Evolutionary conservation across 2,329 filamentous ascomycete species (phyloP).

Genomic region (Sphaerulina musiva): DNA sequence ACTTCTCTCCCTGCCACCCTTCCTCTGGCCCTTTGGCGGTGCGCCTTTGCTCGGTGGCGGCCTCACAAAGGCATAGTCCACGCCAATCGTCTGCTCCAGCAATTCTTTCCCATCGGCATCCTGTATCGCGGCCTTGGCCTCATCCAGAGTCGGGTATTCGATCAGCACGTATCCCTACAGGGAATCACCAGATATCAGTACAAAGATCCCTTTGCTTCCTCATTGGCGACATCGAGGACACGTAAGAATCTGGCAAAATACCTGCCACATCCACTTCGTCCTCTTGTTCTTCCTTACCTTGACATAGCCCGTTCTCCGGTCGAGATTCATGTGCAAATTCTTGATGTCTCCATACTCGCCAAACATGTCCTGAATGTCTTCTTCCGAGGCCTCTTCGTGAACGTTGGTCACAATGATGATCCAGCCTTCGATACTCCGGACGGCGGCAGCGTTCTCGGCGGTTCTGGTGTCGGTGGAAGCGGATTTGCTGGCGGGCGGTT

Average conservation of each 20-base stretch:
- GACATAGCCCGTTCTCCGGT: slow-evolving; percentile 75
- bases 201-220: not conserved
- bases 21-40: slow-evolving; percentile 26
- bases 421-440: slow-evolving; percentile 84
- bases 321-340: slow-evolving; percentile 77
- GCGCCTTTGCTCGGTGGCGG: slow-evolving; percentile 58
- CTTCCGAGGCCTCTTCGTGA: slow-evolving; percentile 79
- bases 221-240: too few relatives aligned
- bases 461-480: slow-evolving; percentile 59
- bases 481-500: slow-evolving; percentile 22
- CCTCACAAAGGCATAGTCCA: slow-evolving; percentile 80
- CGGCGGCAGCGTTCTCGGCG: slow-evolving; percentile 66
- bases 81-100: slow-evolving; percentile 71
- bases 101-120: slow-evolving; percentile 70
- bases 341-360: slow-evolving; percentile 81
- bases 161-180: slow-evolving; percentile 73
- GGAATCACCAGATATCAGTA: slow-evolving; percentile 5
- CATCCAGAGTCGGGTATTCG: slow-evolving; percentile 71
- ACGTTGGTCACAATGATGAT: slow-evolving; percentile 82
- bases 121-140: slow-evolving; percentile 75
- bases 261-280: slow-evolving; percentile 3
- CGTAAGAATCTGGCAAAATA: not conserved
- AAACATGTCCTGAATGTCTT: slow-evolving; percentile 74
- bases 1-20: slow-evolving; percentile 37
- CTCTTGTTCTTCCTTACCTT: slow-evolving; percentile 51